Evolutionary conservation across 1,284 basidiomycete species (phyloP), one percentile per base, ranked within the genome.

Genomic region (Ganoderma lingzhi): DNA sequence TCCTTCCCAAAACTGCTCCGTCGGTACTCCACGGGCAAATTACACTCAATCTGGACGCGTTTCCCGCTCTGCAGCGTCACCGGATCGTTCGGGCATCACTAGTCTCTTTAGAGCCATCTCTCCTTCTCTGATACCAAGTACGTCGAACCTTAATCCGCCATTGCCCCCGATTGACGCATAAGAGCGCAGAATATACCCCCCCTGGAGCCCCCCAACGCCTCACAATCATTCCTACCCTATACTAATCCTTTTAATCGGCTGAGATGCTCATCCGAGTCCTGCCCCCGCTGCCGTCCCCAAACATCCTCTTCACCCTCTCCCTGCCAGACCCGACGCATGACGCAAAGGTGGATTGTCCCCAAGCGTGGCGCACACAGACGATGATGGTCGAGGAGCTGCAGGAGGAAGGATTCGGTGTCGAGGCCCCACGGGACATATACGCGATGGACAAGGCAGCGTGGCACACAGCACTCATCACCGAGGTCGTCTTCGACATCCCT

Each of bases 221-320:
- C 64, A 69, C 70, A 55, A 58, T 70, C 69, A 63, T 66, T 68
- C 63, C 62, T 69, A 71, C 41, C 45, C 23, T 70, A 71, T 32
- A 19, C 42, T 71, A 73, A 68, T 69, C 51, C n/a, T 63, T 28
- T 58, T 66, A 66, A 65, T 68, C 14, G 64, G 30, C 59, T 53
- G 70, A 69, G 70, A 95, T 95, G 93, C 83, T 91, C 69, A 88
- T 95, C 71, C 87, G 88, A 75, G 86, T 95, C 69, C 78, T 91
- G 62, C 87, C 88, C 17, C 81, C 84, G 0, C 76, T 83, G 2
- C 82, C 85, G 1, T 83, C 88, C 56, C 87, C 91, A 19, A 88
- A 89, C 58, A 88, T 96, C 76, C 87, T 93, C 77, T 94, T 94
- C 81, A 88, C 86, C 39, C 80, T 95, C 64, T 79, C 87, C 41